phyloP scores from a whole-genome alignment of 345 rosid species.

The Sisymbrium altissimum region DNA sequence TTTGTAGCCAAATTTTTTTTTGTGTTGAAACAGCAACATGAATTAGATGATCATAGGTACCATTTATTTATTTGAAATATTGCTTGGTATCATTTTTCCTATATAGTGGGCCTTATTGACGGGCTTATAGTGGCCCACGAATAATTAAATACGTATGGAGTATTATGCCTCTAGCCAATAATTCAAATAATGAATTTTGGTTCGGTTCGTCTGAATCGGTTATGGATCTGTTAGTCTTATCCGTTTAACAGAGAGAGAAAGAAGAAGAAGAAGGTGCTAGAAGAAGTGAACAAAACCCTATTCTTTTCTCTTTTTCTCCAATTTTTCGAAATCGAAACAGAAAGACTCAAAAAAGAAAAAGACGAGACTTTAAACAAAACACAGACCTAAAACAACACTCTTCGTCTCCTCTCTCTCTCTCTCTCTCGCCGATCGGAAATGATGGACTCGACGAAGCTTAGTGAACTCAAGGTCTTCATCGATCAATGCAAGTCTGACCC shows the following conservation, averaged over 20 bases:
- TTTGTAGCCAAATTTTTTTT: too few species aligned
- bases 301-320: slow-evolving; percentile 1
- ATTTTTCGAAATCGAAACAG: slow-evolving; percentile 5
- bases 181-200: background rate
- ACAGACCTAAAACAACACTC: slow-evolving; percentile 6
- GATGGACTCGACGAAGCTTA: slow-evolving; percentile 44
- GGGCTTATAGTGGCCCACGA: too few species aligned
- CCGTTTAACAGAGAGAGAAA: slow-evolving; percentile 21
- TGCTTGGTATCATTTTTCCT: too few species aligned
- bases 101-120: too few species aligned
- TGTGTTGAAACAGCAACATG: too few species aligned
- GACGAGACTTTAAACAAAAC: slow-evolving; percentile 15
- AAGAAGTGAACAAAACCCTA: slow-evolving; percentile 1
- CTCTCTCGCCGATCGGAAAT: slow-evolving; percentile 20
- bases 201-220: background rate
- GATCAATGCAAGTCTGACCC: slow-evolving; percentile 81
- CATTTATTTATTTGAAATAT: too few species aligned
- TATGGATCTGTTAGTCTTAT: background rate
- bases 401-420: background rate
- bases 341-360: background rate
- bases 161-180: too few species aligned
- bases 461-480: slow-evolving; percentile 62
- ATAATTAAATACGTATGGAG: too few species aligned
- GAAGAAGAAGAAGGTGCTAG: slow-evolving; percentile 20
- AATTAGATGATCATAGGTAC: too few species aligned